These are phyloP conservation scores for Diaporthe destruens DNA, from an alignment of 2,329 filamentous ascomycete genomes.

Conservation along the genomic window DNA sequence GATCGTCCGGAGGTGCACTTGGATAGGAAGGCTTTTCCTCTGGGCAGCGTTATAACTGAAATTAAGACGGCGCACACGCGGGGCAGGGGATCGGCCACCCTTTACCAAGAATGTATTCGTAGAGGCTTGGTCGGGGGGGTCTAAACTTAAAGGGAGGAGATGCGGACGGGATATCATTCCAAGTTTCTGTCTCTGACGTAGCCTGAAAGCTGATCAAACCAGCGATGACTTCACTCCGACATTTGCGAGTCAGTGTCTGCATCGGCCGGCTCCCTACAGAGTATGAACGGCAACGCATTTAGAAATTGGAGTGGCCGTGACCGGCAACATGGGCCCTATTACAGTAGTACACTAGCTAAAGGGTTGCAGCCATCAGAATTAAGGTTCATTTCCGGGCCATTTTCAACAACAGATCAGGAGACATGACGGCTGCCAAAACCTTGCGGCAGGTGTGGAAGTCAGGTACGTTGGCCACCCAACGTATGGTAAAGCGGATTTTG, in stretches of 20 bases:
- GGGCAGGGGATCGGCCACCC: conserved; percentile 5
- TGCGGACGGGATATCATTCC: conserved; percentile 17
- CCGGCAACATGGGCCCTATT: background rate
- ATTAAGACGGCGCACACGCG: background rate
- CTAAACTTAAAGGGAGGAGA: conserved; percentile 19
- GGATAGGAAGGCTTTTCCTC: background rate
- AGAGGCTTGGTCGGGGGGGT: background rate
- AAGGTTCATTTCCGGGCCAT: conserved; percentile 14
- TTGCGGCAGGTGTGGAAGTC: background rate
- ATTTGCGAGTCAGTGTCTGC: conserved; percentile 24
- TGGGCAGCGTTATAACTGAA: background rate
- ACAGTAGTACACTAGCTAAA: too few species aligned
- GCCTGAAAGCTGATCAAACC: conserved; percentile 1
- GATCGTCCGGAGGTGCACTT: conserved; percentile 6
- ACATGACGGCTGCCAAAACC: conserved; percentile 9
- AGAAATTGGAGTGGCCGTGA: background rate
- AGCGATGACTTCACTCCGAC: conserved; percentile 13
- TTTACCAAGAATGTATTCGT: background rate
- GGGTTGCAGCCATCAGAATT: background rate
- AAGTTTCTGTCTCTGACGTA: conserved; percentile 21
- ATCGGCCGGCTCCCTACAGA: background rate
- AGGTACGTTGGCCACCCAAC: background rate
- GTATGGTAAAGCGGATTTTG: conserved; percentile 19
- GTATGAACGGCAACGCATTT: background rate
- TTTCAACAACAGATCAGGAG: background rate